Conservation (phyloP, 2,329 filamentous ascomycete species). For the Aspergillus quadricinctus region DNA sequence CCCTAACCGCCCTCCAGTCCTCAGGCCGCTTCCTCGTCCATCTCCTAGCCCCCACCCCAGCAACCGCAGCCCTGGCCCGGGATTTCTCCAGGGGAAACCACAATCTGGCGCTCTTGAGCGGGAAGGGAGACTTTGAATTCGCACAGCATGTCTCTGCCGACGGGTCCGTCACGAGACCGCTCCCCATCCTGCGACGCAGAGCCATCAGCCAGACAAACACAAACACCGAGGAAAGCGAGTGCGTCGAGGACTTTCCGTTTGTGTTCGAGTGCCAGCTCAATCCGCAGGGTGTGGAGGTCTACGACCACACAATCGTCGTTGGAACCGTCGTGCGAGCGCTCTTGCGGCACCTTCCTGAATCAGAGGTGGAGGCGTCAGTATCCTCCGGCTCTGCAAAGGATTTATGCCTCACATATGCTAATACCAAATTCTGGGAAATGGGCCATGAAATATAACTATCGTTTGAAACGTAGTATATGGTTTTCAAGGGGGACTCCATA, state of each 20-base stretch:
- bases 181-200: slow-evolving; percentile 25
- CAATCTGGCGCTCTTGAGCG: slow-evolving; percentile 27
- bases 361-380: neutral
- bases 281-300: slow-evolving; percentile 33
- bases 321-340: slow-evolving; percentile 33
- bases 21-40: slow-evolving; percentile 49
- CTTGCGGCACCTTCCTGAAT: slow-evolving; percentile 4
- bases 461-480: neutral
- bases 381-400: slow-evolving; percentile 3
- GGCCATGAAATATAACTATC: slow-evolving; percentile 26
- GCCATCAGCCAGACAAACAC: neutral
- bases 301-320: slow-evolving; percentile 40
- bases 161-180: slow-evolving; percentile 6
- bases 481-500: neutral
- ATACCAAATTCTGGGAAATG: slow-evolving; percentile 42
- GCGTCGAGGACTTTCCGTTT: slow-evolving; percentile 32
- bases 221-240: neutral
- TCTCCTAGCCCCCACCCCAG: slow-evolving; percentile 38
- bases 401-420: slow-evolving; percentile 40
- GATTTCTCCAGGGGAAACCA: slow-evolving; percentile 40
- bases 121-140: slow-evolving; percentile 28
- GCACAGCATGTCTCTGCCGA: slow-evolving; percentile 7
- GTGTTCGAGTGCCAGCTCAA: slow-evolving; percentile 37
- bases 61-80: slow-evolving; percentile 34
- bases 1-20: slow-evolving; percentile 48